Evolutionary conservation across 176 grass and related monocot genomes (phyloP).

Genomic region (Oryza rufipogon): DNA sequence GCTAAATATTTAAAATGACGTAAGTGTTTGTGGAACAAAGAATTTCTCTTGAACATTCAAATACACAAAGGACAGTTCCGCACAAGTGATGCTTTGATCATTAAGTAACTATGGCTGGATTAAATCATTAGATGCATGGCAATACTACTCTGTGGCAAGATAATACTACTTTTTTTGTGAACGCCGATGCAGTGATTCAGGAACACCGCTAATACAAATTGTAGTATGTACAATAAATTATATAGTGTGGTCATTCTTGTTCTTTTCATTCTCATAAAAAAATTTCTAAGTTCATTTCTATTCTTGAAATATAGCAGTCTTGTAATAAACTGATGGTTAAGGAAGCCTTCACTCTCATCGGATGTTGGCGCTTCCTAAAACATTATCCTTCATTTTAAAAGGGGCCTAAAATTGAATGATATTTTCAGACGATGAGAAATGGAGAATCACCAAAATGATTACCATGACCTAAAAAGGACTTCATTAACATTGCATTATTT

Average conservation of each 20-base stretch:
- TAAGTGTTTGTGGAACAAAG: no score
- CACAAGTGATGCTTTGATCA: not conserved
- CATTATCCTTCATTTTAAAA: not conserved
- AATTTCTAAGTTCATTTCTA: not conserved
- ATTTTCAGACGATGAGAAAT: not conserved
- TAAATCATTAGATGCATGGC: not conserved
- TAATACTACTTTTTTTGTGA: no score
- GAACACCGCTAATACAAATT: not conserved
- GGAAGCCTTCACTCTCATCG: not conserved
- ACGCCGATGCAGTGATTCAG: not conserved
- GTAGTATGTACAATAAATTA: not conserved
- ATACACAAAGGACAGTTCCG: not conserved
- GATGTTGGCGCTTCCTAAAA: not conserved
- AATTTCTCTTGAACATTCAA: not conserved
- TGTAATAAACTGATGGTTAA: not conserved
- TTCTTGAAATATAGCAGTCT: not conserved
- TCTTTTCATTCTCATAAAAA: slow-evolving; percentile 6
- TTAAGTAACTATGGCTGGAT: not conserved
- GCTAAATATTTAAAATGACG: not conserved
- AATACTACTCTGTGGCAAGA: not conserved
- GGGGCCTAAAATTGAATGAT: not conserved
- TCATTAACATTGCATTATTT: not conserved
- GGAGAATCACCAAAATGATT: not conserved
- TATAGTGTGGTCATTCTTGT: not conserved
- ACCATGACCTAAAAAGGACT: not conserved